Conservation (phyloP, 2,329 filamentous ascomycete genomes). For the Diaporthe citrichinensis region DNA sequence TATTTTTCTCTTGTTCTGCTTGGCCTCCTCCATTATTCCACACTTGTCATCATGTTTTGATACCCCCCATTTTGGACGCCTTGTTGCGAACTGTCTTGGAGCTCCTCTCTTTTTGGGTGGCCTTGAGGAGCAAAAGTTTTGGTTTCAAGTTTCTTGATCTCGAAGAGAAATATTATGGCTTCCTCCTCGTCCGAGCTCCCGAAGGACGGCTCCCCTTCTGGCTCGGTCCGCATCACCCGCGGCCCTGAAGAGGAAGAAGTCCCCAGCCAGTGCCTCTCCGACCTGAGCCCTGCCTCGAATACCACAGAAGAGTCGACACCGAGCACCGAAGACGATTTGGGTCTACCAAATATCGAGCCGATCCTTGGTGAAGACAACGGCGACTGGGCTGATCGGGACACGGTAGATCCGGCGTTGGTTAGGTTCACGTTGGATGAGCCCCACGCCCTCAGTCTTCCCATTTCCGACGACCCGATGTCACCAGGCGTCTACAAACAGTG, state of each 20-base stretch:
- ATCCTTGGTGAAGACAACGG: constrained; percentile 19
- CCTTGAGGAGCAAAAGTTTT: constrained; percentile 35
- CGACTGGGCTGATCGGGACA: constrained; percentile 40
- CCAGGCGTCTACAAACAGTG: background rate
- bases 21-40: constrained; percentile 29
- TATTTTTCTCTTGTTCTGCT: constrained; percentile 8
- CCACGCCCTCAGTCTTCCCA: constrained; percentile 20
- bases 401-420: constrained; percentile 38
- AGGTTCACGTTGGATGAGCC: constrained; percentile 38
- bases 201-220: constrained; percentile 30
- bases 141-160: constrained; percentile 35
- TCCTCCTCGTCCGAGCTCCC: constrained; percentile 33
- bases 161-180: constrained; percentile 37
- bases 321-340: background rate
- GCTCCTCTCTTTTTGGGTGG: constrained; percentile 14
- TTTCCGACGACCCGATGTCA: background rate
- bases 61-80: constrained; percentile 38
- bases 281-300: constrained; percentile 6
- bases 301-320: background rate
- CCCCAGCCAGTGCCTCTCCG: background rate
- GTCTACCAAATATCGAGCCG: background rate
- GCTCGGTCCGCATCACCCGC: constrained; percentile 37
- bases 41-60: constrained; percentile 38
- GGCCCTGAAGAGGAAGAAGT: background rate
- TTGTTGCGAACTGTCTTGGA: constrained; percentile 33